Base-by-base conservation (phyloP, 2,329 filamentous ascomycete species). In the Sclerotinia glacialis region DNA sequence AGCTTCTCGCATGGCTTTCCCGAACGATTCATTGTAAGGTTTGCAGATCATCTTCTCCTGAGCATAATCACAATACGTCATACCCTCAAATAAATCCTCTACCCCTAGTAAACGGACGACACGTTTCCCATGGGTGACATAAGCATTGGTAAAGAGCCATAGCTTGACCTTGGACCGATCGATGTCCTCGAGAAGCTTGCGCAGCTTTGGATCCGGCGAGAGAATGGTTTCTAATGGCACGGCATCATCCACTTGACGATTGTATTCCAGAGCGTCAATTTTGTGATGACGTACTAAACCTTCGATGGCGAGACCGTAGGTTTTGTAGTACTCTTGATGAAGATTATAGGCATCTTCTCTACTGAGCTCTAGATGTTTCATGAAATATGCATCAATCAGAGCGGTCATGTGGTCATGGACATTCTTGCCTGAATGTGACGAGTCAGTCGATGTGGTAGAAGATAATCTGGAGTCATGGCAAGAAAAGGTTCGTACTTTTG, bases 101-200 rank as follows among this genome's bases (percentile, higher is more conserved):
- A 99, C 82, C 2, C 85, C 88, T 2, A 99, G 82, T 26, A 99
- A 80, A 68, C 84, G 87, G 16, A 97, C 87, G 0, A 99, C 95
- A 52, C 93, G 82, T 74, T 86, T 88, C 42, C 87, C 95, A 75
- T 99, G 95, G 44, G 83, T 98, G 70, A 96, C 82, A 74, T 99
- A 97, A 28, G 96, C 95, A 75, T 99, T 99, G 2, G 96, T 99
- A 74, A 99, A 89, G 2, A 99, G 86, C 95, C 96, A 99, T 40
- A 93, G 81, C 70, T 87, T 92, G 70, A 97, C 91, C 77, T 96
- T 96, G 74, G 81, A 85, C 67, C 79, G 89, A 78, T 99, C 93
- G 64, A 99, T 88, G 71, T 93, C 90, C 77, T 89, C 82, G 7
- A 99, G 86, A 55, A 99, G 79, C 74, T 85, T 82, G 60, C 92